Base-by-base conservation (phyloP, 208 protist species). In the Vickermania spadyakhi region DNA sequence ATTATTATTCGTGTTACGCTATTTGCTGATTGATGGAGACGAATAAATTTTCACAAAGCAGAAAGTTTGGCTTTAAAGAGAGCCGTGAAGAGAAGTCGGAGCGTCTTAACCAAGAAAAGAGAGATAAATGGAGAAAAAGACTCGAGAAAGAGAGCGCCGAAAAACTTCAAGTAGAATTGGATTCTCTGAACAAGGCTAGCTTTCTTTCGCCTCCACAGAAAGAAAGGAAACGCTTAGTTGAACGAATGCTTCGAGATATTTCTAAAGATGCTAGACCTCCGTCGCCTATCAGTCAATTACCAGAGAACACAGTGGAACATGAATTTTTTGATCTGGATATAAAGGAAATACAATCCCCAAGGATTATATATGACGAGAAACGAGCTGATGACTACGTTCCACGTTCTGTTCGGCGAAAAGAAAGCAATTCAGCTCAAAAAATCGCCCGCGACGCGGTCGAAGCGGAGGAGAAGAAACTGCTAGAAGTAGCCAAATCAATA, bases 151-250 rank as follows among this genome's bases (percentile, higher is more conserved):
- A 74, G 21, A 68, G 77, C 64, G 22, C 82, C 3, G 31, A 29
- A 3, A 91, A 88, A 52, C 62, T 91, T 29, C 51, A 56, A 21
- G 41, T n/a, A 2, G 80, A 91, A 31, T 31, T 91, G 21, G 75
- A 76, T 0, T 77, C 70, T 36, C 30, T 91, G 11, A 61, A 68
- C 5, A 45, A 70, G 27, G 84, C 84, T 14, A 55, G 22, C 0
- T 91, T 91, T 69, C 58, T 87, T 18, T 27, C 80, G n/a, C 80
- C 84, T 7, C 80, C 79, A 28, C 84, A 91, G 70, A 79, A 75
- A 18, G 78, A 86, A 62, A 52, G 80, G 31, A 87, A 91, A 63
- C 69, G 75, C 3, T 59, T 86, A 18, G 80, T 91, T 1, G 56
- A 68, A 3, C 58, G 71, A 13, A 84, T 88, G 75, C 31, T 88